These are phyloP conservation scores for Athelia psychrophila DNA, from an alignment of 1,284 basidiomycete species.

Conservation along the genomic window DNA sequence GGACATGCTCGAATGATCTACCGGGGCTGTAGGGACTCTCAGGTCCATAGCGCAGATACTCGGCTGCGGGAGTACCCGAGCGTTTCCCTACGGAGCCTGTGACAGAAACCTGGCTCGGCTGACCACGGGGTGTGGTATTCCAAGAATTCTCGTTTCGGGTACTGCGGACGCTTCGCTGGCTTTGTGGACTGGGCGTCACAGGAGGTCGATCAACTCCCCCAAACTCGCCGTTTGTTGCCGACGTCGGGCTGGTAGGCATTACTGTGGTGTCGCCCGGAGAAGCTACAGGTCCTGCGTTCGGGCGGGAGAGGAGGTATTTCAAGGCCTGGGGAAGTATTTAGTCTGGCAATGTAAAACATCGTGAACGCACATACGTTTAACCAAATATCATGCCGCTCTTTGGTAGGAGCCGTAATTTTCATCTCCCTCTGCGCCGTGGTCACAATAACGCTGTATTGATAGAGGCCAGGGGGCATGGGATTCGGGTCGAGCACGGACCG, in stretches of 20 bases:
- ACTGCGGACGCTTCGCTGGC: constrained; percentile 65
- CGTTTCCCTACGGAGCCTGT: constrained; percentile 78
- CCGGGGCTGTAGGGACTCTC: constrained; percentile 69
- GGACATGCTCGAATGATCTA: constrained; percentile 64
- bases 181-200: constrained; percentile 60
- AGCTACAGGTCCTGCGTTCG: constrained; percentile 40
- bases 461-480: constrained; percentile 89
- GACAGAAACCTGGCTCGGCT: constrained; percentile 69
- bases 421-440: constrained; percentile 94
- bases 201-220: constrained; percentile 45
- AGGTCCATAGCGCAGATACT: constrained; percentile 76
- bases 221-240: constrained; percentile 40
- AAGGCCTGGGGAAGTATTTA: constrained; percentile 56
- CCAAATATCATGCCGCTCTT: constrained; percentile 97
- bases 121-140: constrained; percentile 73
- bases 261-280: constrained; percentile 41
- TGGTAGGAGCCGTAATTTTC: constrained; percentile 94
- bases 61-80: constrained; percentile 84
- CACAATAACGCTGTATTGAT: constrained; percentile 91
- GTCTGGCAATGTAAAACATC: constrained; percentile 4
- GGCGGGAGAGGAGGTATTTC: constrained; percentile 79
- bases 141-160: constrained; percentile 55
- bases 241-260: constrained; percentile 55
- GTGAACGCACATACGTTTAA: constrained; percentile 58
- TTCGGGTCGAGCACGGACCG: constrained; percentile 90